Conservation (phyloP, 306 rosid genomes). For the Medicago arabica region DNA sequence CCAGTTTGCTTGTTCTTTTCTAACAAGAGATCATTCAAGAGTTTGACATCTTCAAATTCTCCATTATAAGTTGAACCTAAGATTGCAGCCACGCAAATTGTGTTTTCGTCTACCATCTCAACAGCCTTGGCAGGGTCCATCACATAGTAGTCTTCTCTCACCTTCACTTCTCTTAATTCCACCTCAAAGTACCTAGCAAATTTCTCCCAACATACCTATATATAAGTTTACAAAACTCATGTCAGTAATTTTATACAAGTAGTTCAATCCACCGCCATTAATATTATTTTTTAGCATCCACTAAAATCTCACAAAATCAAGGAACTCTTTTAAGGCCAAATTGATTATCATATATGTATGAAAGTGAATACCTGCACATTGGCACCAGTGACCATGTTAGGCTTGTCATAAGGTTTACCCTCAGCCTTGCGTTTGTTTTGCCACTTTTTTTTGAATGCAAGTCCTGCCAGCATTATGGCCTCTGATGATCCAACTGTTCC, state of each 20-base stretch:
- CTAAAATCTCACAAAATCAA: no score
- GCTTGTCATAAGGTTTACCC: slow-evolving; percentile 66
- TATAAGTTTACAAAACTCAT: no score
- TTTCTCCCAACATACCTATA: slow-evolving; percentile 74
- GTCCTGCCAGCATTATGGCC: slow-evolving; percentile 87
- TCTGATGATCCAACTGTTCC: slow-evolving; percentile 89
- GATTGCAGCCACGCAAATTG: slow-evolving; percentile 82
- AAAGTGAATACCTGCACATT: slow-evolving; percentile 59
- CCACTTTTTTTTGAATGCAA: slow-evolving; percentile 87
- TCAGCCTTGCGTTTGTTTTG: slow-evolving; percentile 65
- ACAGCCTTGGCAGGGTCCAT: slow-evolving; percentile 84
- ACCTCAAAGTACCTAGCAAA: slow-evolving; percentile 79
- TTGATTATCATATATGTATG: no score
- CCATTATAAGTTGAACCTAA: slow-evolving; percentile 87
- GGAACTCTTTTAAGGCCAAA: no score
- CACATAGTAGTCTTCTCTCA: slow-evolving; percentile 73
- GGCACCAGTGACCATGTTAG: slow-evolving; percentile 78
- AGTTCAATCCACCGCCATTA: no score
- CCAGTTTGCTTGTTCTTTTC: slow-evolving; percentile 67
- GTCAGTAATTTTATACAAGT: no score
- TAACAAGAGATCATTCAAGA: slow-evolving; percentile 63
- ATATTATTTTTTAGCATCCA: no score
- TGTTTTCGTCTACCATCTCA: slow-evolving; percentile 82
- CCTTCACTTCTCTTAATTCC: slow-evolving; percentile 73
- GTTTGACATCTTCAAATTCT: slow-evolving; percentile 82